These are phyloP conservation scores for Vishniacozyma victoriae DNA, from an alignment of 768 basidiomycete species.

Conservation along the genomic window DNA sequence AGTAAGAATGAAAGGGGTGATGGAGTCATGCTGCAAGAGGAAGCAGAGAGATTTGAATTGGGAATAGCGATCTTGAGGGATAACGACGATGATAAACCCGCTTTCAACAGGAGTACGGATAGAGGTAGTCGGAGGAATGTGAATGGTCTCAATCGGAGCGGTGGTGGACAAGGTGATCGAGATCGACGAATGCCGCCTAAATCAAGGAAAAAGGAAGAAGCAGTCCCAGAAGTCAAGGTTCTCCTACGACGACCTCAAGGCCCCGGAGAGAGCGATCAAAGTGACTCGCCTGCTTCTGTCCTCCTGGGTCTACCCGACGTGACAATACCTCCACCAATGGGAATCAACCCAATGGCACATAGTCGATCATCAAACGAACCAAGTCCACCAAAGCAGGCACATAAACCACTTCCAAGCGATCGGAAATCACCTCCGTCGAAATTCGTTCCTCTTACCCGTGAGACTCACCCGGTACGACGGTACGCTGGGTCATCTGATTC, in stretches of 20 bases:
- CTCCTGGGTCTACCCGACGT: slow-evolving; percentile 3
- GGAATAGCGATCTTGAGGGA: slow-evolving; percentile 32
- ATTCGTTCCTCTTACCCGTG: not conserved
- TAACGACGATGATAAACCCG: slow-evolving; percentile 36
- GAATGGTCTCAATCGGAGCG: not conserved
- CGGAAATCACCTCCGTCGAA: not conserved
- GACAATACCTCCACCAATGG: slow-evolving; percentile 2
- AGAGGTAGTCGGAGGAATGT: not conserved
- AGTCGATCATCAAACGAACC: not conserved
- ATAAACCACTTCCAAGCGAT: not conserved
- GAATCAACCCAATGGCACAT: slow-evolving; percentile 11
- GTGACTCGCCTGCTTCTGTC: not conserved
- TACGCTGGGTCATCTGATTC: not conserved
- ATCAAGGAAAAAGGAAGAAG: not conserved
- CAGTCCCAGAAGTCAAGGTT: slow-evolving; percentile 23
- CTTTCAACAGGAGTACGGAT: too few species aligned
- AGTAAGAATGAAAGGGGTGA: slow-evolving; percentile 28
- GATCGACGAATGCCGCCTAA: not conserved
- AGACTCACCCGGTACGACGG: not conserved
- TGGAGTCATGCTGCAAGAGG: slow-evolving; percentile 27
- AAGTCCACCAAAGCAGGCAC: not conserved
- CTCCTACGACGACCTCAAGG: slow-evolving; percentile 24
- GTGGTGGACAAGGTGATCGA: not conserved
- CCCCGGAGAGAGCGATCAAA: not conserved
- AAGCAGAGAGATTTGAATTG: slow-evolving; percentile 36